phyloP scores from a whole-genome alignment of 2,329 filamentous ascomycete species.

The Lecanicillium sp. region DNA sequence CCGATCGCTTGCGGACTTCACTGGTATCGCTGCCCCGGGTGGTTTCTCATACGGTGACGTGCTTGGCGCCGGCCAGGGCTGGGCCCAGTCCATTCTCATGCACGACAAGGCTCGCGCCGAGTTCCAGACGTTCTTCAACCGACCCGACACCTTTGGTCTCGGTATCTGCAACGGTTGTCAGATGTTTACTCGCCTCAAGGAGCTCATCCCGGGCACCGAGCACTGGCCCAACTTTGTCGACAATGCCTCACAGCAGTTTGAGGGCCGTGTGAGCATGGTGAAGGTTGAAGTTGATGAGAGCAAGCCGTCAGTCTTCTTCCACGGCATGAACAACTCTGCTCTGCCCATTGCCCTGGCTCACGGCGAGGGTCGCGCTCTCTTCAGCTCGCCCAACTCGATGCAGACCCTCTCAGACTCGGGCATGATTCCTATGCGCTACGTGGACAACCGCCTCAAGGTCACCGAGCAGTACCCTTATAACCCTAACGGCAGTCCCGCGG shows the following conservation, averaged over 20 bases:
- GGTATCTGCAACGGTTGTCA: slow-evolving; percentile 98
- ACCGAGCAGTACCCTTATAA: slow-evolving; percentile 86
- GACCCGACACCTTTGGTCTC: slow-evolving; percentile 82
- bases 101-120: slow-evolving; percentile 69
- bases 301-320: slow-evolving; percentile 71
- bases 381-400: slow-evolving; percentile 45
- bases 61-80: slow-evolving; percentile 88
- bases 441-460: slow-evolving; percentile 65
- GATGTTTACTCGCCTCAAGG: slow-evolving; percentile 73
- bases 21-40: slow-evolving; percentile 87
- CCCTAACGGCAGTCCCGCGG: slow-evolving; percentile 72
- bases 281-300: slow-evolving; percentile 57
- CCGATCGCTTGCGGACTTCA: slow-evolving; percentile 73
- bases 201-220: slow-evolving; percentile 76
- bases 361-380: slow-evolving; percentile 79
- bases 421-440: slow-evolving; percentile 71
- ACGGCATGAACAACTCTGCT: slow-evolving; percentile 75
- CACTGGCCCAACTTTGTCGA: slow-evolving; percentile 82
- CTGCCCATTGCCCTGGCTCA: slow-evolving; percentile 86
- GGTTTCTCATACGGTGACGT: slow-evolving; percentile 90
- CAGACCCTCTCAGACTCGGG: slow-evolving; percentile 54
- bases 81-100: slow-evolving; percentile 88
- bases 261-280: slow-evolving; percentile 78
- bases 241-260: slow-evolving; percentile 83
- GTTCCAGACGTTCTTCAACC: slow-evolving; percentile 78